Evolutionary conservation across 495 filamentous ascomycete genomes (phyloP), one percentile per base, ranked within the genome.

Genomic region (Penicillium macrosclerotiorum): DNA sequence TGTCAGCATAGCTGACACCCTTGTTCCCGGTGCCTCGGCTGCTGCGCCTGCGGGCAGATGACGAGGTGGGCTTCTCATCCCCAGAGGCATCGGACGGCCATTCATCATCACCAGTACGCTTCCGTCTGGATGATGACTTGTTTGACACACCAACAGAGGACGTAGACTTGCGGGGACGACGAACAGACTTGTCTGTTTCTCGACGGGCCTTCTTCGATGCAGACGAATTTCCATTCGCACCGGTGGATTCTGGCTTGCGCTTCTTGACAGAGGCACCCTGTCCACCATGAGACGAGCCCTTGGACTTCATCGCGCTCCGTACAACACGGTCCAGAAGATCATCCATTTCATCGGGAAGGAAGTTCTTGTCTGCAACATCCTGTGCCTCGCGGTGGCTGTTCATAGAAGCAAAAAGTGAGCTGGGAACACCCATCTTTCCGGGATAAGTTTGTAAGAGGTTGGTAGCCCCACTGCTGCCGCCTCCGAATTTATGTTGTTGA

Each of bases 351-450:
- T 90, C 85, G 1, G 89, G 85, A 2, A 95, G 69, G 62, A 83
- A 95, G 45, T 84, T 83, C 71, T 84, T 93, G 57, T 87, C 82
- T 1, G 90, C 88, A 47, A 95, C 86, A 46, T 84, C 77, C 54
- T 92, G 86, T 3, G 91, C 90, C 47, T 84, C 81, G 19, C 83
- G 78, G 54, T 93, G 89, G 54, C 79, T 87, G 30, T 77, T 68
- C 54, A 97, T 79, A 0, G 81, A 74, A 1, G 74, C 75, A 63
- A 92, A 99, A 18, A 97, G 75, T 5, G 83, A 83, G 23, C 76
- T 73, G 1, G 93, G 90, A 36, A 96, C 69, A 4, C 85, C 81
- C 49, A 93, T 74, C 63, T 95, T 95, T 12, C 78, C 83, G 1
- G 90, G 83, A 62, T 85, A 92, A 4, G 85, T 84, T 55, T 90